Base-by-base conservation (phyloP, 306 rosid genomes). In the Crotalaria pallida region DNA sequence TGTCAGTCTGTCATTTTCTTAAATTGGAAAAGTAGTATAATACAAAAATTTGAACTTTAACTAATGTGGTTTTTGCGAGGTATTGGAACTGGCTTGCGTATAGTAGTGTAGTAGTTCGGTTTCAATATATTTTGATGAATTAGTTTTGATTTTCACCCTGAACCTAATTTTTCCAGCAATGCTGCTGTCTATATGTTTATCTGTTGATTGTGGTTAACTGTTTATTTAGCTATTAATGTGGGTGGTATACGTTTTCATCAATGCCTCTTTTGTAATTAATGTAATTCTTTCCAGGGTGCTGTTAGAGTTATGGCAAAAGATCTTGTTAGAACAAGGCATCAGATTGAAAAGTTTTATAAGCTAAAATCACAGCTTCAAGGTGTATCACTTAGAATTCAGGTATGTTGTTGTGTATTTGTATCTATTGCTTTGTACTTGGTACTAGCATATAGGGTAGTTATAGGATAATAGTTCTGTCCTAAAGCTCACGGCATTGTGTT, bases 351-450 rank as follows among this genome's bases (percentile, higher is more conserved):
- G 78, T 94, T 94, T 78, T 94, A 94, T 79, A 94, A 94, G 87
- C 96, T 94, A 57, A 94, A 91, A 81, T 94, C 99, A 15, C 99
- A 94, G 83, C 99, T 94, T 50, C 99, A 94, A 83, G 99, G 97
- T 68, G 99, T 94, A 68, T 79, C 99, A 68, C 99, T 94, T 56
- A 84, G 99, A 81, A 94, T 94, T 71, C 99, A 94, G 96, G 99
- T 91, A 80, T 58, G 67, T 61, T 27, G 22, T 34, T 26, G 63
- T 63, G 34, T 69, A n/a, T 51, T 29, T 59, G 51, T 41, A 21
- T 66, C 27, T 58, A 41, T 21, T 65, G 65, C 8, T 57, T 45
- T 31, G 13, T 49, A 53, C 73, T 57, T 66, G 18, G n/a, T 64
- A 45, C 55, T 31, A 12, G 24, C 57, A 22, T 34, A 24, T 58